Evolutionary conservation across 257 asterid species (phyloP).

Genomic region (Cruciata laevipes): DNA sequence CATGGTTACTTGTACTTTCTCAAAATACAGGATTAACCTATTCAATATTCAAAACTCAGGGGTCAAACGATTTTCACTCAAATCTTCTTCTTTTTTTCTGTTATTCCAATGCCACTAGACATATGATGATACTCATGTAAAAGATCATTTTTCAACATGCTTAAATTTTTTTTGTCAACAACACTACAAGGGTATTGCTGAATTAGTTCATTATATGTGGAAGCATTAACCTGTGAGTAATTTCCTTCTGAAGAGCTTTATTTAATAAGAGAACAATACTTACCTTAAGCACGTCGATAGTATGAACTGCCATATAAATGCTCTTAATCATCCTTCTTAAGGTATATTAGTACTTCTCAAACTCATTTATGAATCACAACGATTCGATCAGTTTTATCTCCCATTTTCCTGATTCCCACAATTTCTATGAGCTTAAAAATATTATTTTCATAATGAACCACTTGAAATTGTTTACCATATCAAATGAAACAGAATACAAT

Average conservation of each 20-base stretch:
- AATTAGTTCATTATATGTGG: background rate
- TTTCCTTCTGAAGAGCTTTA: background rate
- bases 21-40: no score
- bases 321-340: background rate
- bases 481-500: background rate
- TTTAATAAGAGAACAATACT: background rate
- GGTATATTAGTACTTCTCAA: background rate
- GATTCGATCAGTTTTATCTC: background rate
- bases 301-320: background rate
- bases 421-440: background rate
- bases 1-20: no score
- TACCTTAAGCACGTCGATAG: background rate
- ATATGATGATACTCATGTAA: background rate
- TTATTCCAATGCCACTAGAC: background rate
- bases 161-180: background rate
- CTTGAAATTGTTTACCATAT: background rate
- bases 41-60: no score
- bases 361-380: background rate
- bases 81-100: background rate
- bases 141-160: background rate
- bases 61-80: no score
- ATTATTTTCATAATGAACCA: background rate
- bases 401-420: background rate
- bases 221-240: background rate
- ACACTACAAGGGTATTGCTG: background rate